Evolutionary conservation across 345 rosid genomes (phyloP), one percentile per base, ranked within the genome.

Genomic region (Stellera chamaejasme): DNA sequence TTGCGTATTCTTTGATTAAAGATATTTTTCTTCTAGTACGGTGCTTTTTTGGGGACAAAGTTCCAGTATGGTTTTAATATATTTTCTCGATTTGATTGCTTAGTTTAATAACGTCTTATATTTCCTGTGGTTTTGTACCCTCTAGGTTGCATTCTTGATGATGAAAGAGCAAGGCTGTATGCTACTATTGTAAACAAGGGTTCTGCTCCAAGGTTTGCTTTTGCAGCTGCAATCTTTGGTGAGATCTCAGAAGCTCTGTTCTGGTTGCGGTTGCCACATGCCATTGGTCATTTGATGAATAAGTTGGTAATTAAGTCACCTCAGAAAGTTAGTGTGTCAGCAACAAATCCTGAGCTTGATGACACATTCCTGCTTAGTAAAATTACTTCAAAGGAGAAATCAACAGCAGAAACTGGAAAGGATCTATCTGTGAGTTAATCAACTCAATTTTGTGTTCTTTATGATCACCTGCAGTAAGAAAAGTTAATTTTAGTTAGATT

Each of bases 191-290:
- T 86, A 60, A 77, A 75, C 54, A 88, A 82, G 79, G 96, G 98
- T 60, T 84, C 60, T 71, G 77, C 86, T 13, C 86, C 77, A 55
- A 84, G 93, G 77, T 89, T 86, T 82, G 90, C 98, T 44, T 84
- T 92, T 67, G 95, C 97, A n/a, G 96, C 98, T 69, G 91, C 97
- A 59, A 69, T 85, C 69, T 92, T 84, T 75, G 97, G 97, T 62
- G 98, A 92, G 76, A 77, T 76, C 48, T 69, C 85, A 15, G 97
- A 92, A 74, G 89, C 97, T 63, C 77, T 86, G 66, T 92, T 92
- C 81, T 92, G 98, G 98, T 70, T 92, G 77, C 95, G 87, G 71
- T 78, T 92, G 72, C 91, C 98, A 27, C 83, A 56, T 67, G 98
- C 98, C 70, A 76, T 92, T 36, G 77, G 80, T 59, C 96, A 86